phyloP scores from a whole-genome alignment of 768 basidiomycete genomes.

The Rhodotorula sphaerocarpa region DNA sequence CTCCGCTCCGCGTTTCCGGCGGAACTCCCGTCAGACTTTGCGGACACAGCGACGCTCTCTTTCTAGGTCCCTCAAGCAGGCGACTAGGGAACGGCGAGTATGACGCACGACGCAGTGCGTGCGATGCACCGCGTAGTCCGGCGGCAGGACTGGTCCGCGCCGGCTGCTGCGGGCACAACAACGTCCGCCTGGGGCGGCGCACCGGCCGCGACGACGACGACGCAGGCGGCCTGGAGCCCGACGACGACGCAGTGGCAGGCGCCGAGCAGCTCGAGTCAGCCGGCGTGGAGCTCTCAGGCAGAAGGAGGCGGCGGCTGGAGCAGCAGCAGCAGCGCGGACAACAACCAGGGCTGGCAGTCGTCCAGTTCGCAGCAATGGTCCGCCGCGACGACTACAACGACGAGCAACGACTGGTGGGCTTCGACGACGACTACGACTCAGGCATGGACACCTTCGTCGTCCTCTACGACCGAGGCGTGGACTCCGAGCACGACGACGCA shows the following conservation, averaged over 20 bases:
- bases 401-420: not conserved
- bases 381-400: not conserved
- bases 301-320: no score
- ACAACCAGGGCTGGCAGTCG: not conserved
- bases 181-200: no score
- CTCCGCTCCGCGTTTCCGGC: no score
- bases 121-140: not conserved
- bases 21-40: no score
- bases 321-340: not conserved
- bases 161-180: not conserved
- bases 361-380: not conserved
- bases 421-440: not conserved
- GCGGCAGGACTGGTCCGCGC: not conserved
- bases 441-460: not conserved
- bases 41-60: no score
- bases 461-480: not conserved
- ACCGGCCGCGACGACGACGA: not conserved
- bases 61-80: no score
- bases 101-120: no score
- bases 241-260: not conserved
- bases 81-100: no score
- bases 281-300: not conserved
- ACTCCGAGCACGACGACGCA: not conserved
- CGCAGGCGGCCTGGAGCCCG: no score
- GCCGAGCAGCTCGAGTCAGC: not conserved